Conservation (phyloP, 441 rosid genomes). For the Populus hybrid region DNA sequence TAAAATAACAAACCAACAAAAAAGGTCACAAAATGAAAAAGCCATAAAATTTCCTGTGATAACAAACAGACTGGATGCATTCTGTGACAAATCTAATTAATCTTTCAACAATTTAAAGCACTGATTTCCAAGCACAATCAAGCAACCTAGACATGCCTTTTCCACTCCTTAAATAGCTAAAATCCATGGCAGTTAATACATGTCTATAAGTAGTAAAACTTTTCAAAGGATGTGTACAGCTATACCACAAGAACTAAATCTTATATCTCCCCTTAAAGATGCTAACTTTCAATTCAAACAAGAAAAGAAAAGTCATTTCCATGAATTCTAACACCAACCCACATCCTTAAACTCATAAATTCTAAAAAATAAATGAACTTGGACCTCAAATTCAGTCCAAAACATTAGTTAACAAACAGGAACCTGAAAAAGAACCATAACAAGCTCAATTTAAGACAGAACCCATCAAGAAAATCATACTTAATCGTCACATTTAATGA, state of each 20-base stretch:
- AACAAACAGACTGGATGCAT: not conserved
- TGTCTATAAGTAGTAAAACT: not conserved
- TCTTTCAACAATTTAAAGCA: not conserved
- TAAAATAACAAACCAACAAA: not conserved
- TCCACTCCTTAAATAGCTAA: not conserved
- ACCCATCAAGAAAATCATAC: slow-evolving; percentile 4
- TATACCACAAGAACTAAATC: not conserved
- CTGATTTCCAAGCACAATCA: not conserved
- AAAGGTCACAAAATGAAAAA: not conserved
- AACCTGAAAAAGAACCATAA: not conserved
- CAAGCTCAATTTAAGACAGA: not conserved
- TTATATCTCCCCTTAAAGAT: not conserved
- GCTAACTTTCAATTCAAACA: not conserved
- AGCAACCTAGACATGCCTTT: not conserved
- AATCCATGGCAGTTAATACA: not conserved
- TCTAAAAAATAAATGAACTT: not conserved
- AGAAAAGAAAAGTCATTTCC: not conserved
- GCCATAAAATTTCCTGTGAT: not conserved
- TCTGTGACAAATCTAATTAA: not conserved
- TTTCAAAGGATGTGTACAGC: not conserved
- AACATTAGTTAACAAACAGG: slow-evolving; percentile 1
- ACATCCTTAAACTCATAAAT: not conserved
- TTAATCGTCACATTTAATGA: not conserved
- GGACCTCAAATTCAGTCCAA: slow-evolving; percentile 12
- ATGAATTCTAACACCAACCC: slow-evolving; percentile 11